Conservation (phyloP, 129 eudicot species). For the Escallonia rubra region DNA sequence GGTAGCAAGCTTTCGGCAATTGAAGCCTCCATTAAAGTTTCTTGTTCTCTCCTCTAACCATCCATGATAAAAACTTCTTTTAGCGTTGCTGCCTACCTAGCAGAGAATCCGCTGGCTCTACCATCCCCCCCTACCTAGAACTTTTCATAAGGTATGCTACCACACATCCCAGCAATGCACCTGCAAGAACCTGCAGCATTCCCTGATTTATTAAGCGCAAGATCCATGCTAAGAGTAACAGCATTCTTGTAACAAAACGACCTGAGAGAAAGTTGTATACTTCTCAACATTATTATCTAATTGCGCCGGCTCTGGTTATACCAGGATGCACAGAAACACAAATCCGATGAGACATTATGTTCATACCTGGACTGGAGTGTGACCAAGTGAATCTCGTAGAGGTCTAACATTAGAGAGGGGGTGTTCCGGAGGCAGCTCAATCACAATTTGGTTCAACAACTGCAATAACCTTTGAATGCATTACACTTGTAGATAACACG, state of each 20-base stretch:
- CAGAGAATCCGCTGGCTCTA: background rate
- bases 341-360: constrained; percentile 2
- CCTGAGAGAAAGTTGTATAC: too few species aligned
- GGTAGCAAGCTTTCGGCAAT: too few species aligned
- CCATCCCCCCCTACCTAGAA: constrained; percentile 15
- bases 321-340: background rate
- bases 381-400: constrained; percentile 86
- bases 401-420: constrained; percentile 87
- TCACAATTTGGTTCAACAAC: constrained; percentile 86
- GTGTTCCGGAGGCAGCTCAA: constrained; percentile 93
- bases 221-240: background rate
- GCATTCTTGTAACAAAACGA: too few species aligned
- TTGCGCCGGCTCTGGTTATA: background rate
- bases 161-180: constrained; percentile 58
- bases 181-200: constrained; percentile 64
- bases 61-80: too few species aligned
- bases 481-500: background rate
- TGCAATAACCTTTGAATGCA: constrained; percentile 23
- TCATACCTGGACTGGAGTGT: constrained; percentile 88
- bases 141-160: constrained; percentile 49
- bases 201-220: background rate
- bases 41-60: too few species aligned
- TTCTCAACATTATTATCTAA: too few species aligned
- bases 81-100: background rate
- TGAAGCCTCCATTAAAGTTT: too few species aligned